Conservation (phyloP, 805 yeast genomes). For the Wickerhamiella lipophila region DNA sequence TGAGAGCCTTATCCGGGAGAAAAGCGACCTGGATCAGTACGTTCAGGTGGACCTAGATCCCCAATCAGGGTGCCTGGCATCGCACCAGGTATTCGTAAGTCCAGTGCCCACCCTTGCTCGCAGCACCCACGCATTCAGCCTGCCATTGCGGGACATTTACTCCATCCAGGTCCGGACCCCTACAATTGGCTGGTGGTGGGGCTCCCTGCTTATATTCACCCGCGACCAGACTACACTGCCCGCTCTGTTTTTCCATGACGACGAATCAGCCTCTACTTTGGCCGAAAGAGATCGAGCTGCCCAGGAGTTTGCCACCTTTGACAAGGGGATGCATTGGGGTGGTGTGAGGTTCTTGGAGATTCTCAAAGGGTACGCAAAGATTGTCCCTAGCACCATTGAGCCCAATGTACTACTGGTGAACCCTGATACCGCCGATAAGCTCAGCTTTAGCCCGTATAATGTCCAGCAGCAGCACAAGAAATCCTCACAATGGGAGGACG, state of each 20-base stretch:
- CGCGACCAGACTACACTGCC: conserved; percentile 54
- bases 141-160: conserved; percentile 47
- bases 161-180: conserved; percentile 79
- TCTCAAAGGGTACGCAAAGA: conserved; percentile 41
- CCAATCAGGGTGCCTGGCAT: conserved; percentile 21
- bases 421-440: conserved; percentile 55
- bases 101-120: conserved; percentile 42
- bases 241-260: conserved; percentile 83
- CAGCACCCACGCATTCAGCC: conserved; percentile 56
- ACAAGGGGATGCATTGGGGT: conserved; percentile 63
- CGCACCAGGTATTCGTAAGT: conserved; percentile 31
- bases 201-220: conserved; percentile 67
- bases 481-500: conserved; percentile 35
- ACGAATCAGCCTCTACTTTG: conserved; percentile 64
- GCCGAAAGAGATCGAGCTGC: conserved; percentile 46
- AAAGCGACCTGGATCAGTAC: conserved; percentile 37
- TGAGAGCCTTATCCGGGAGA: conserved; percentile 27
- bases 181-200: conserved; percentile 81
- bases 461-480: conserved; percentile 28
- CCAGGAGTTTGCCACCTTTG: conserved; percentile 62
- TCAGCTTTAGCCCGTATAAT: conserved; percentile 42
- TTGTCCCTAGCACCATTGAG: conserved; percentile 61
- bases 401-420: conserved; percentile 62
- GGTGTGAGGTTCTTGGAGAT: conserved; percentile 61
- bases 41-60: conserved; percentile 39